phyloP scores from a whole-genome alignment of 257 asterid species.

The Eustoma russellianum region DNA sequence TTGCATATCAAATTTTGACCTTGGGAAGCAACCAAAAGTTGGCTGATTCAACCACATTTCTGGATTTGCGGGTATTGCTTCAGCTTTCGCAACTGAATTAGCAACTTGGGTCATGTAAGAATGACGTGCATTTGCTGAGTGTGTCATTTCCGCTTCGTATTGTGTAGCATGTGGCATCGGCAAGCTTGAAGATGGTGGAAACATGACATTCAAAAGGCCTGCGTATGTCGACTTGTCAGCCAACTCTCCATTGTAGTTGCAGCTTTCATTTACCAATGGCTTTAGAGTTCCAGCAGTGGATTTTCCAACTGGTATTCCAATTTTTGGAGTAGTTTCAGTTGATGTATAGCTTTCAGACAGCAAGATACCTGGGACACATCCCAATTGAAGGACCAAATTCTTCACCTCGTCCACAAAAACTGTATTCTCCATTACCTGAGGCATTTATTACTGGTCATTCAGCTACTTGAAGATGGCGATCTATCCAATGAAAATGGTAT shows the following conservation, averaged over 20 bases:
- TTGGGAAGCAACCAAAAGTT: slow-evolving; percentile 14
- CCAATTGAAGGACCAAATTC: slow-evolving; percentile 51
- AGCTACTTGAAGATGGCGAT: no score
- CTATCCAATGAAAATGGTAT: no score
- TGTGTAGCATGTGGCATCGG: slow-evolving; percentile 8
- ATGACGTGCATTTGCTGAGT: slow-evolving; percentile 13
- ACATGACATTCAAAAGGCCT: slow-evolving; percentile 19
- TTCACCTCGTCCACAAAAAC: slow-evolving; percentile 56
- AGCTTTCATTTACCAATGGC: slow-evolving; percentile 17
- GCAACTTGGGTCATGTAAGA: slow-evolving; percentile 19
- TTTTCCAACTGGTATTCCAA: slow-evolving; percentile 32
- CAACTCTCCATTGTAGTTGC: slow-evolving; percentile 21
- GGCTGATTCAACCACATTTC: slow-evolving; percentile 43
- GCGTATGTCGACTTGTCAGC: slow-evolving; percentile 13
- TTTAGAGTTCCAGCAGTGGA: slow-evolving; percentile 16
- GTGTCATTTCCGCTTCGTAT: slow-evolving; percentile 13
- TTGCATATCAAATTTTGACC: slow-evolving; percentile 15
- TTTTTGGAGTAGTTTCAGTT: slow-evolving; percentile 29
- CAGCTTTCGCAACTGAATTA: slow-evolving; percentile 41
- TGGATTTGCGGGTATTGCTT: slow-evolving; percentile 47
- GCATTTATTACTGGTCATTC: background rate
- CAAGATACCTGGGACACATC: slow-evolving; percentile 50
- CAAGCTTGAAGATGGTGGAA: slow-evolving; percentile 16
- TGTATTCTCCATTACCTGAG: slow-evolving; percentile 62
- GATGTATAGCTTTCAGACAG: slow-evolving; percentile 36